phyloP scores from a whole-genome alignment of 164 flowering plant species.

The Cinnamomum chago region DNA sequence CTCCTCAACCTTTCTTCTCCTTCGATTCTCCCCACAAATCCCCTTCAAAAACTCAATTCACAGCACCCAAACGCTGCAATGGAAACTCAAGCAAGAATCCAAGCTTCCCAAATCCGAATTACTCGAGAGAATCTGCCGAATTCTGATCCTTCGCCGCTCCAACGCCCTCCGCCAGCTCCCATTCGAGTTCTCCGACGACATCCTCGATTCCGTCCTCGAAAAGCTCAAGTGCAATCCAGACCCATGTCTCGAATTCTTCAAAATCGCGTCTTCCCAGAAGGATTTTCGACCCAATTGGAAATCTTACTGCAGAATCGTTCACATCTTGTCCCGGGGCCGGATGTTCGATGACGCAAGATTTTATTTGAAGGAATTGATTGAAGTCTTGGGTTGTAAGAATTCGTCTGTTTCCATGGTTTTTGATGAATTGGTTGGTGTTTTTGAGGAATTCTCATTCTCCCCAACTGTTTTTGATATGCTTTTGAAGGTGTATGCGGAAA shows the following conservation, averaged over 20 bases:
- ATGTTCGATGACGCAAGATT: conserved; percentile 50
- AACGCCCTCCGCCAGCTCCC: conserved; percentile 36
- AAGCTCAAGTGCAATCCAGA: conserved; percentile 50
- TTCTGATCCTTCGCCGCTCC: conserved; percentile 49
- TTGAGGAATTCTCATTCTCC: conserved; percentile 58
- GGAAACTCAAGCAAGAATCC: conserved; percentile 48
- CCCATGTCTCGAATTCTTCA: conserved; percentile 54
- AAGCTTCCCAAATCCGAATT: conserved; percentile 40
- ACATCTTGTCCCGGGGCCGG: conserved; percentile 63
- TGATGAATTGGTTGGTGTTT: conserved; percentile 56
- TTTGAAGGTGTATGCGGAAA: conserved; percentile 61
- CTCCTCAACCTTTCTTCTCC: conserved; percentile 2
- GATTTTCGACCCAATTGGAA: conserved; percentile 50
- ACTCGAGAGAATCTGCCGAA: conserved; percentile 52
- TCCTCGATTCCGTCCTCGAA: conserved; percentile 49
- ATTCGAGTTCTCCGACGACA: conserved; percentile 56
- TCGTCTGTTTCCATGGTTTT: conserved; percentile 32
- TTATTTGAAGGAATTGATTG: conserved; percentile 46
- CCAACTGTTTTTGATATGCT: conserved; percentile 84
- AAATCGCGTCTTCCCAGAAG: conserved; percentile 46
- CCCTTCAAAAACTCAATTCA: conserved; percentile 26
- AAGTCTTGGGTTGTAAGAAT: conserved; percentile 18
- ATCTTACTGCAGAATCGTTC: conserved; percentile 60
- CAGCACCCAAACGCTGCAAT: conserved; percentile 26
- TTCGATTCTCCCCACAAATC: conserved; percentile 1